Base-by-base conservation (phyloP, 73 alveolate genomes). In the Durusdinium trenchii region DNA sequence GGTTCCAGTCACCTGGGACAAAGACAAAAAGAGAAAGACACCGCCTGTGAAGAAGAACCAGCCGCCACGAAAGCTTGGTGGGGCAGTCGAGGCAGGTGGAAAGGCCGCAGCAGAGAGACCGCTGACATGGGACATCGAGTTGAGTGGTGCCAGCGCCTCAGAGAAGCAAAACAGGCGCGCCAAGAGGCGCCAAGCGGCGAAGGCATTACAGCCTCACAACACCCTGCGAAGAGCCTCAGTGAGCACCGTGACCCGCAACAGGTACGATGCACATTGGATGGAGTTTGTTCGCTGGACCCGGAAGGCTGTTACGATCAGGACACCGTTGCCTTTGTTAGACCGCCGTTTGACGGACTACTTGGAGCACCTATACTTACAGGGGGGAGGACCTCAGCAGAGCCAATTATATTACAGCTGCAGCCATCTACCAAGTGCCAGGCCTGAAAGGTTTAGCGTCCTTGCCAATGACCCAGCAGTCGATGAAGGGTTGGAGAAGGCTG, bases 401-500 rank as follows among this genome's bases (percentile, higher is more conserved):
- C 3, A 30, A 71, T 6, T 71, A 71, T 36, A 28, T 71, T 6
- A 43, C 35, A 43, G 84, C 84, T 18, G 48, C 84, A 3, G 40
- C 35, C 1, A 30, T 32, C 26, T 71, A 7, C 48, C 45, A 3
- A 32, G 0, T 32, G 20, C 91, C 67, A 12, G 36, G 26, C 46
- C 18, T 36, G 35, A 43, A 23, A 1, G 60, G 67, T 28, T 6
- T 42, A 2, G 6, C 30, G 79, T 32, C 0, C 36, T 36, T 84
- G 6, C 76, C 79, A 0, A 48, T 30, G 79, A 36, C 38, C 38
- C 73, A 54, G 10, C 94, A 84, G 45, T 47, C 94, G 5, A 20
- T 84, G 52, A 51, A 47, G 79, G 94, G 94, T 35, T 84, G 94
- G 94, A 45, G 76, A 35, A 26, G 42, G 0, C 61, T 84, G n/a